Percentiles rank a stretch among this genome's conserved stretches.
phyloP scores from a whole-genome alignment of 176 grass and related monocot genomes.

The Eragrostis nindensis region DNA sequence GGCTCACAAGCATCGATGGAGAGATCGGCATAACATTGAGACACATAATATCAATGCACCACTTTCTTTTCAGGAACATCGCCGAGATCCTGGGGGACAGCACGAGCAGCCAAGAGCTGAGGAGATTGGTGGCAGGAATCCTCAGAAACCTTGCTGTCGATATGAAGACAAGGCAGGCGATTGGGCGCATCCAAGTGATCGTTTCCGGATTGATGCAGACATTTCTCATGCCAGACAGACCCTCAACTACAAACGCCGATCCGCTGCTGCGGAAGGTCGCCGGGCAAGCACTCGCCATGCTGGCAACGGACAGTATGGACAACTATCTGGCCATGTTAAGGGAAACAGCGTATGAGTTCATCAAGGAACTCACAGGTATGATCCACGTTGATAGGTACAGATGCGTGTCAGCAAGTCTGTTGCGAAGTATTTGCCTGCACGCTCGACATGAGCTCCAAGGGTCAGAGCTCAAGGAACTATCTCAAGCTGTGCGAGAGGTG shows the following conservation, averaged over 20 bases:
- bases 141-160: constrained; percentile 25
- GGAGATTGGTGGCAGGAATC: background rate
- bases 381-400: background rate
- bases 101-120: background rate
- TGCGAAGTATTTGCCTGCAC: constrained; percentile 24
- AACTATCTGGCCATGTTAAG: constrained; percentile 32
- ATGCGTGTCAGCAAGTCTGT: constrained; percentile 30
- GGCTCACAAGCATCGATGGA: constrained; percentile 4
- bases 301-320: constrained; percentile 10
- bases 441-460: background rate
- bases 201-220: background rate
- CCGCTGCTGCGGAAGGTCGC: background rate
- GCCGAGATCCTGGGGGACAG: background rate
- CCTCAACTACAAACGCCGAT: background rate
- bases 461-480: constrained; percentile 10
- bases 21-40: background rate
- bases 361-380: background rate
- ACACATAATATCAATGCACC: background rate
- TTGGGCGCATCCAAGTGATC: background rate
- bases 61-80: constrained; percentile 15
- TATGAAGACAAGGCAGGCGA: background rate
- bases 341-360: background rate
- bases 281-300: constrained; percentile 29
- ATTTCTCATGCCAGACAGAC: constrained; percentile 1
- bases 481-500: background rate